Evolutionary conservation across 2,329 filamentous ascomycete genomes (phyloP), one percentile per base, ranked within the genome.

Genomic region (Fusarium subglutinans): DNA sequence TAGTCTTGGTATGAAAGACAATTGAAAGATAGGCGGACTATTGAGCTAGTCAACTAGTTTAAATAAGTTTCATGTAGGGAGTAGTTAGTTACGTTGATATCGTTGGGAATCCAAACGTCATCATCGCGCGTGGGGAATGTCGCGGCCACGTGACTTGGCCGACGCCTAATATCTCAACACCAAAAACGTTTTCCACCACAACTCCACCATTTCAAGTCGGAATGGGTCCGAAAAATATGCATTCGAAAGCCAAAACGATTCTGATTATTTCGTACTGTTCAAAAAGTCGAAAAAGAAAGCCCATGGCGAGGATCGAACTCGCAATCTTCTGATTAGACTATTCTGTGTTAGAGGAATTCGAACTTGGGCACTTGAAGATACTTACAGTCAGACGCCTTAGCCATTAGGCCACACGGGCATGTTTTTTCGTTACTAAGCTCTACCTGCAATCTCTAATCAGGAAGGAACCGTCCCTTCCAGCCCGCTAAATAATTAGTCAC

Each of bases 291-390:
- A 47, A 47, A 37, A 18, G 2, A 1, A 2, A 18, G 1, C 15
- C 8, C 3, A 5, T 5, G 3, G 2, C 3, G 8, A 2, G 35
- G 8, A 0, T 50, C 15, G 47, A 50, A 50, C 47, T 1, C 0
- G 0, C 0, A 24, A n/a, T 50, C 47, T 50, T 50, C 47, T 50
- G 47, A 30, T 28, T 28, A 28, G 28, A 28, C 28, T 28, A 10
- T 35, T 7, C 5, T 2, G 3, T 14, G 14, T 35, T 35, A 35
- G 33, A 7, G 13, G 13, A 15, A 14, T 35, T 35, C 33, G 33
- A 35, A 14, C 14, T 35, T 35, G 2, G 6, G 13, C 6, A 8
- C 33, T 14, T 14, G 12, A 6, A 13, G 14, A 5, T 15, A 35
- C 33, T 35, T 15, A 35, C 33, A 35, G 43, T 45, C 43, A 45